phyloP scores from a whole-genome alignment of 768 basidiomycete species.

The Mycena haematopus region DNA sequence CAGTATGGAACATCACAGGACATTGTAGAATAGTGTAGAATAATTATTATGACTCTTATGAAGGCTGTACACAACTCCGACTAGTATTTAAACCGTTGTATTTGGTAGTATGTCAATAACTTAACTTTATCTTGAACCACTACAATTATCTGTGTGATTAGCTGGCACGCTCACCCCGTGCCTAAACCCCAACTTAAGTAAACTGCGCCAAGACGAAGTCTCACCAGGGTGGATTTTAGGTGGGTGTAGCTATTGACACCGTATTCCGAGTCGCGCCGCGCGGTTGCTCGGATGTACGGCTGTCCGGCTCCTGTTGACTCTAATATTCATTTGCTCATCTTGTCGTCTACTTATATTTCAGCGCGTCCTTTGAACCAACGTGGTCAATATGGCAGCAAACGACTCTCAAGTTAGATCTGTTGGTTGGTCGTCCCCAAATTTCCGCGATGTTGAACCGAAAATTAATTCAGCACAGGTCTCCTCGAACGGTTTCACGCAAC shows the following conservation, averaged over 20 bases:
- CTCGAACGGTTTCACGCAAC: slow-evolving; percentile 43
- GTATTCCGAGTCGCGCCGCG: too few relatives aligned
- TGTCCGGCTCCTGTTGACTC: slow-evolving; percentile 5
- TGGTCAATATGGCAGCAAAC: background rate
- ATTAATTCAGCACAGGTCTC: slow-evolving; percentile 34
- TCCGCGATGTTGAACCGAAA: background rate
- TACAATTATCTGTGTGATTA: too few relatives aligned
- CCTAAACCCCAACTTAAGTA: background rate
- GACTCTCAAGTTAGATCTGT: slow-evolving; percentile 1
- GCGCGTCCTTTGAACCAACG: background rate
- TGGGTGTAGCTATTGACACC: background rate
- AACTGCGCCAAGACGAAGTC: slow-evolving; percentile 1
- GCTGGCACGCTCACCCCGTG: too few relatives aligned
- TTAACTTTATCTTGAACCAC: too few relatives aligned
- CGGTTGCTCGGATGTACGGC: slow-evolving; percentile 14
- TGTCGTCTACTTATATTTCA: background rate
- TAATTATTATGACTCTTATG: too few relatives aligned
- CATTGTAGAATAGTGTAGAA: background rate
- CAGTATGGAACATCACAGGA: too few relatives aligned
- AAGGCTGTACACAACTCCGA: too few relatives aligned
- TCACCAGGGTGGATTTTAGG: background rate
- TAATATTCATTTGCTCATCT: too few relatives aligned
- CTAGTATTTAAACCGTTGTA: too few relatives aligned
- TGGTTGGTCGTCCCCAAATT: slow-evolving; percentile 1
- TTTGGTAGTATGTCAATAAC: too few relatives aligned